A percentile compares a stretch with the other conserved stretches of the same genome.
phyloP scores from a whole-genome alignment of 1,284 basidiomycete genomes.

The Trichosporon sp. region DNA sequence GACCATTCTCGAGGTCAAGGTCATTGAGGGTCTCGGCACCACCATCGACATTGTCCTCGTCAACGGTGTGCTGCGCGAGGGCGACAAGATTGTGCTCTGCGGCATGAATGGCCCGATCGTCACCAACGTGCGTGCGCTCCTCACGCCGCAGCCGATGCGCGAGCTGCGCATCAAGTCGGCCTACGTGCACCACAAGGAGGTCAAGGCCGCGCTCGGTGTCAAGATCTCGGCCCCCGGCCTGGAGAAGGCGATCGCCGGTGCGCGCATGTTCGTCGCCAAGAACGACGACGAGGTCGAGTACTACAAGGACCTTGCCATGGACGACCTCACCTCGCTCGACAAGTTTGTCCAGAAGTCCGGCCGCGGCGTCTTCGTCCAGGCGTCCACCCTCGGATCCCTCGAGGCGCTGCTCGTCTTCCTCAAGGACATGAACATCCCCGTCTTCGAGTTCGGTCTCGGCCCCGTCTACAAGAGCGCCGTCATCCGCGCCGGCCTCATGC shows the following conservation, averaged over 20 bases:
- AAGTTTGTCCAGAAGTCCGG: slow-evolving; percentile 93
- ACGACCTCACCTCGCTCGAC: slow-evolving; percentile 83
- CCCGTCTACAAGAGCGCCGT: slow-evolving; percentile 96
- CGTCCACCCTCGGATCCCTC: slow-evolving; percentile 93
- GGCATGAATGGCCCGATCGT: slow-evolving; percentile 97
- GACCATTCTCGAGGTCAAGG: slow-evolving; percentile 99
- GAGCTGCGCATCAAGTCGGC: slow-evolving; percentile 96
- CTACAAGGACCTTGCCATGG: slow-evolving; percentile 92
- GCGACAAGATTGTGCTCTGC: slow-evolving; percentile 93
- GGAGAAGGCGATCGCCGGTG: slow-evolving; percentile 99
- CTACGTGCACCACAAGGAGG: slow-evolving; percentile 97
- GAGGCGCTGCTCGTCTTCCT: slow-evolving; percentile 97
- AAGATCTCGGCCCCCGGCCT: slow-evolving; percentile 94
- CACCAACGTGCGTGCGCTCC: slow-evolving; percentile 86
- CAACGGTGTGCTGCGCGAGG: slow-evolving; percentile 88
- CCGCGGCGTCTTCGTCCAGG: slow-evolving; percentile 94
- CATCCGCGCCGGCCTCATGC: slow-evolving; percentile 87
- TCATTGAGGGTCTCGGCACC: slow-evolving; percentile 95
- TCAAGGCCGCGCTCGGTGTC: slow-evolving; percentile 96
- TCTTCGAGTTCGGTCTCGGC: slow-evolving; percentile 95
- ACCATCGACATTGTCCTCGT: slow-evolving; percentile 97
- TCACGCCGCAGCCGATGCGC: slow-evolving; percentile 94
- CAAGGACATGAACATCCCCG: slow-evolving; percentile 91
- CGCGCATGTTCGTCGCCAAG: slow-evolving; percentile 82
- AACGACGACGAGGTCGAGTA: slow-evolving; percentile 96